These are phyloP conservation scores for Jamesozyma gamospora DNA, from an alignment of 805 yeast genomes.

Conservation along the genomic window DNA sequence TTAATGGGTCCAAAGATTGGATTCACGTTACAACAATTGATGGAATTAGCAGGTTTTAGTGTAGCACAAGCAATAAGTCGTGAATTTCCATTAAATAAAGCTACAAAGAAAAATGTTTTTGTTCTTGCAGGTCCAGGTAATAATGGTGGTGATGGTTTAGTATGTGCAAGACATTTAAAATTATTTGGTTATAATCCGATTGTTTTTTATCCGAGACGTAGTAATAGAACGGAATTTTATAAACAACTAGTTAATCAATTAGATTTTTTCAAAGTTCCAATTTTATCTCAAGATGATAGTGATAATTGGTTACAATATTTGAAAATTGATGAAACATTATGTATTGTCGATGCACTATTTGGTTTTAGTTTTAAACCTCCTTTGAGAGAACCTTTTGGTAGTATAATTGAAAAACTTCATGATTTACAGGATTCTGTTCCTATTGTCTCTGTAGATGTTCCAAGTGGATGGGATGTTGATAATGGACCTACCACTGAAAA, in stretches of 20 bases:
- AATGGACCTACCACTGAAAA: conserved; percentile 51
- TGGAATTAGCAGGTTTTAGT: conserved; percentile 94
- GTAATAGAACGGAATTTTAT: conserved; percentile 47
- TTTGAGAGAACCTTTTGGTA: conserved; percentile 64
- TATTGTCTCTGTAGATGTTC: conserved; percentile 77
- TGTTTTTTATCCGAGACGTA: conserved; percentile 68
- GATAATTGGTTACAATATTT: conserved; percentile 23
- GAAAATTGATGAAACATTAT: conserved; percentile 31
- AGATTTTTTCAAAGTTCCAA: conserved; percentile 48
- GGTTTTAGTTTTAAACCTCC: conserved; percentile 94
- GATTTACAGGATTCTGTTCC: conserved; percentile 35
- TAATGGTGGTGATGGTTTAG: conserved; percentile 93
- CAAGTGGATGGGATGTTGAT: conserved; percentile 97
- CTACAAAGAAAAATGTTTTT: conserved; percentile 42
- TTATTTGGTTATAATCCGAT: conserved; percentile 71
- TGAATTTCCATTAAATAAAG: conserved; percentile 40
- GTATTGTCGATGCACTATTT: conserved; percentile 73
- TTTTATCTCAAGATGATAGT: conserved; percentile 36
- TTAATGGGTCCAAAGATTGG: conserved; percentile 68
- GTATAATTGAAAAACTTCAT: conserved; percentile 35
- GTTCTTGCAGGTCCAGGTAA: conserved; percentile 92
- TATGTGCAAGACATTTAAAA: conserved; percentile 84
- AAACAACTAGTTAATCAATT: conserved; percentile 57
- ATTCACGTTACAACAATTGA: conserved; percentile 33
- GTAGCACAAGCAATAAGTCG: conserved; percentile 80